Conservation (phyloP, 805 yeast species). For the Suhomyces faveliae region DNA sequence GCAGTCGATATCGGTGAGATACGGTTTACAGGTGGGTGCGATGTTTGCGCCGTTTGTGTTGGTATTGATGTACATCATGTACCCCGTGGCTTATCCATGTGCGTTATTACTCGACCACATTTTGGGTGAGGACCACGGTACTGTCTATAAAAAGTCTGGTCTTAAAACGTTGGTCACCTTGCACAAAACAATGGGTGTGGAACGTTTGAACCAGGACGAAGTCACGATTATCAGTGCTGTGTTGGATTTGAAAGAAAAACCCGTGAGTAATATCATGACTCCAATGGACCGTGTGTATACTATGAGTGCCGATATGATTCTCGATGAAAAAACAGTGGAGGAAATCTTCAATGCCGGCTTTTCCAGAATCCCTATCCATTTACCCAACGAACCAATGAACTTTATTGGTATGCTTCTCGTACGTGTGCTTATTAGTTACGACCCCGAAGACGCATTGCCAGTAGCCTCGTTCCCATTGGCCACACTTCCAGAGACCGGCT, state of each 20-base stretch:
- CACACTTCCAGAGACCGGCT: slow-evolving; percentile 90
- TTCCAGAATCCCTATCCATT: slow-evolving; percentile 90
- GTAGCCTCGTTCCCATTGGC: slow-evolving; percentile 94
- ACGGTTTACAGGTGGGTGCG: slow-evolving; percentile 90
- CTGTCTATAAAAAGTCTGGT: slow-evolving; percentile 88
- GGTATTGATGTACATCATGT: slow-evolving; percentile 80
- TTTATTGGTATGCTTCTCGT: slow-evolving; percentile 95
- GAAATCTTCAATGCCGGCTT: slow-evolving; percentile 92
- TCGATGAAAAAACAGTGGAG: slow-evolving; percentile 83
- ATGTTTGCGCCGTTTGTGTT: slow-evolving; percentile 86
- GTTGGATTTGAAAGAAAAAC: slow-evolving; percentile 87
- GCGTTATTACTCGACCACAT: slow-evolving; percentile 76
- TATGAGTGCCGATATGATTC: slow-evolving; percentile 74
- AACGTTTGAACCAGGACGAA: slow-evolving; percentile 88
- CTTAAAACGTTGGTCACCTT: slow-evolving; percentile 89
- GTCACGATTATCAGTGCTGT: slow-evolving; percentile 95
- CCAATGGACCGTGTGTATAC: slow-evolving; percentile 90
- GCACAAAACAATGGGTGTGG: slow-evolving; percentile 94
- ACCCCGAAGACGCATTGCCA: slow-evolving; percentile 93
- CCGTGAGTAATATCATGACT: slow-evolving; percentile 86
- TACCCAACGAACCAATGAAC: slow-evolving; percentile 84
- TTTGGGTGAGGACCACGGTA: slow-evolving; percentile 95
- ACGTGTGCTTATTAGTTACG: slow-evolving; percentile 88
- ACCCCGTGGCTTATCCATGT: slow-evolving; percentile 90
- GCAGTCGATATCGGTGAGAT: slow-evolving; percentile 87